Evolutionary conservation across 176 grass and related monocot species (phyloP).

Genomic region (Oryza officinalis): DNA sequence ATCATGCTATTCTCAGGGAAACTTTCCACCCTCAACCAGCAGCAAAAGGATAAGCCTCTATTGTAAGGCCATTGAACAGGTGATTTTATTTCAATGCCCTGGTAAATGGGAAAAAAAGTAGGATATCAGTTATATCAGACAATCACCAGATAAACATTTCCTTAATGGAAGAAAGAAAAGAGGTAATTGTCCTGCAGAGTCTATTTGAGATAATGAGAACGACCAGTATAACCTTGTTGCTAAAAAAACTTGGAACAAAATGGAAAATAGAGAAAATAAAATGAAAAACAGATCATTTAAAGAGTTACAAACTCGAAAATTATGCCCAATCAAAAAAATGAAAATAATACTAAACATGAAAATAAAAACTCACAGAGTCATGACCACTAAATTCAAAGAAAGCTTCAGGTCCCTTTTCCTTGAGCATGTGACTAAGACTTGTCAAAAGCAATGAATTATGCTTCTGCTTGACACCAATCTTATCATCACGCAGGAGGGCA

Average conservation of each 20-base stretch:
- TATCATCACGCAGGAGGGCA: constrained; percentile 81
- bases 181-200: not conserved
- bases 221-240: not conserved
- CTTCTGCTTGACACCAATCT: constrained; percentile 63
- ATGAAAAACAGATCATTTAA: not conserved
- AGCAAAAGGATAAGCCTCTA: constrained; percentile 89
- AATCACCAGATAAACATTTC: constrained; percentile 31
- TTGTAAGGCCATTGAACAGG: constrained; percentile 93
- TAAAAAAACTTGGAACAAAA: not conserved
- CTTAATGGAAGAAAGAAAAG: not conserved
- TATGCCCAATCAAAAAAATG: not conserved
- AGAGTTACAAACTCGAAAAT: not conserved
- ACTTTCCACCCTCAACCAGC: constrained; percentile 90
- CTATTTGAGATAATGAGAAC: not conserved
- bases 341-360: constrained; percentile 14
- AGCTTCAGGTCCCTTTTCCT: constrained; percentile 97
- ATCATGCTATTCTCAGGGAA: constrained; percentile 83
- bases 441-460: constrained; percentile 80
- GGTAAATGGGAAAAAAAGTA: constrained; percentile 24
- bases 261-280: constrained; percentile 10
- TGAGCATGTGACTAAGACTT: constrained; percentile 90
- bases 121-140: constrained; percentile 20
- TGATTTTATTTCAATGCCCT: constrained; percentile 93
- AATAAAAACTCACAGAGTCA: constrained; percentile 76
- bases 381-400: constrained; percentile 88